Evolutionary conservation across 2,329 filamentous ascomycete genomes (phyloP), one percentile per base, ranked within the genome.

Genomic region (Penicillium sp.): DNA sequence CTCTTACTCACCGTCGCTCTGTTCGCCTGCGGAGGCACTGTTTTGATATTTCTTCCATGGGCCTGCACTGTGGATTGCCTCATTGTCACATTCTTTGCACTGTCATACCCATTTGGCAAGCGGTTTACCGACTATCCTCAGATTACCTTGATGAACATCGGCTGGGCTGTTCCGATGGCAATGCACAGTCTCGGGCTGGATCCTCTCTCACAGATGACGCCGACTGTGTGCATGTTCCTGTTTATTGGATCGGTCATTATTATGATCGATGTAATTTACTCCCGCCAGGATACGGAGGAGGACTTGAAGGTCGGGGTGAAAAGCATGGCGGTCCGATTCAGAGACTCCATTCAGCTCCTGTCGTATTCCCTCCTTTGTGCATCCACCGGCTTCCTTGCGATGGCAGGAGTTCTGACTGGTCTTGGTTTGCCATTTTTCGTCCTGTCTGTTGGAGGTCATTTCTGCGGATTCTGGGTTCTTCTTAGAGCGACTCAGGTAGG

Each of bases 241-340:
- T 45, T 57, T 13, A 31, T 50, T 8, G 52, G 46, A 0, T 18
- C 39, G 3, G 38, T 57, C 29, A 50, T 46, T 4, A 25, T 75
- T 21, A 68, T 72, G 23, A 71, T 71, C 48, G 72, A 75, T 46
- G 70, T 67, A 6, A 58, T 76, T 31, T 75, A 76, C 52, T 70
- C 72, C 3, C 65, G 67, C 23, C 70, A 73, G 39, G 73, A 76
- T 52, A 60, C 67, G 2, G 59, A 60, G 18, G 73, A 73, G 41
- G 73, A 76, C 52, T 39, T 69, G 31, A 68, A 71, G 44, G 66
- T 66, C 2, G 72, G 72, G 3, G 68, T 75, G 58, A 69, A 69
- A 61, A 65, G 62, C 39, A 63, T 72, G 59, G 69, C 69, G 2
- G 65, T 68, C 13, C 39, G 49, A 16, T 56, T 45, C 38, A 39